These are phyloP conservation scores for Candida silvatica DNA, from an alignment of 805 yeast genomes.

Conservation along the genomic window DNA sequence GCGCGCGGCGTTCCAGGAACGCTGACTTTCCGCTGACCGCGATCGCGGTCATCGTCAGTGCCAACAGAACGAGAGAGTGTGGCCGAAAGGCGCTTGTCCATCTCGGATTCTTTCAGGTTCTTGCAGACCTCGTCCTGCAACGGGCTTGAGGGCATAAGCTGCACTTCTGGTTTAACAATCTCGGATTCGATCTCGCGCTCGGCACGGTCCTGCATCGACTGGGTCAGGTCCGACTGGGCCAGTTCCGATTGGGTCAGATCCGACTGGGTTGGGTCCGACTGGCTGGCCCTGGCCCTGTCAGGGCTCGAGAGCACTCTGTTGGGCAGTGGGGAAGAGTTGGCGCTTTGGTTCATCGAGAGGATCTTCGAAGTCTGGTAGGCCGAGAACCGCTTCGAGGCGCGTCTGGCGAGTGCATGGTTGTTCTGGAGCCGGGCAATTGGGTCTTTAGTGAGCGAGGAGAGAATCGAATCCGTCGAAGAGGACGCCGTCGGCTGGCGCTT, in stretches of 20 bases:
- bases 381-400: conserved; percentile 90
- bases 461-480: too few species aligned
- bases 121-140: conserved; percentile 16
- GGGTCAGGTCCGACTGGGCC: not conserved
- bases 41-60: not conserved
- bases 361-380: conserved; percentile 60
- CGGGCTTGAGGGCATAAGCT: conserved; percentile 1
- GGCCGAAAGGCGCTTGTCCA: conserved; percentile 9
- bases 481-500: not conserved
- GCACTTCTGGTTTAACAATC: not conserved
- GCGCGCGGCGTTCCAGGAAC: not conserved
- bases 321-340: not conserved
- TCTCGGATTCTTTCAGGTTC: conserved; percentile 17
- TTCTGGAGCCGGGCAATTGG: conserved; percentile 74
- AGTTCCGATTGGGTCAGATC: too few species aligned
- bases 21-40: not conserved
- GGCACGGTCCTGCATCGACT: not conserved
- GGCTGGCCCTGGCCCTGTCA: too few species aligned
- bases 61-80: not conserved
- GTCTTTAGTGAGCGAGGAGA: conserved; percentile 25
- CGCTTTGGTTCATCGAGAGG: conserved; percentile 17
- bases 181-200: not conserved
- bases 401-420: conserved; percentile 75
- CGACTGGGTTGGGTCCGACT: too few species aligned
- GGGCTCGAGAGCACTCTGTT: not conserved